Conservation (phyloP, 2,329 filamentous ascomycete species). For the Hirsutella minnesotensis region DNA sequence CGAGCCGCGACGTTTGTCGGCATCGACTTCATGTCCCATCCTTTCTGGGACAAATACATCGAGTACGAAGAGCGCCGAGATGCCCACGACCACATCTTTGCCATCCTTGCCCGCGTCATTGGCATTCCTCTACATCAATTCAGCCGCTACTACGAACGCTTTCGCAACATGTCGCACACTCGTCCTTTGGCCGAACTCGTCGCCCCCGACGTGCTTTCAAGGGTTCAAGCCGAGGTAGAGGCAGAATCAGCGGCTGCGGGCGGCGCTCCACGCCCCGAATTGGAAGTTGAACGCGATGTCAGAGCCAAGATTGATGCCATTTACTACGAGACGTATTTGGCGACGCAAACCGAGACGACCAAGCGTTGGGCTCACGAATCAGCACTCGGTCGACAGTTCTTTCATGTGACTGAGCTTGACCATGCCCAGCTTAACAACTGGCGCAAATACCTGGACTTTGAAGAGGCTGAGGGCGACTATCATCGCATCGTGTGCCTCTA, state of each 20-base stretch:
- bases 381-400: conserved; percentile 91
- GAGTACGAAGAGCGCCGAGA: conserved; percentile 92
- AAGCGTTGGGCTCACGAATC: conserved; percentile 94
- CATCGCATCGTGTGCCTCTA: conserved; percentile 71
- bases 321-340: conserved; percentile 70
- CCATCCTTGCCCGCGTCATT: conserved; percentile 70
- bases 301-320: conserved; percentile 67
- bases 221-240: conserved; percentile 62
- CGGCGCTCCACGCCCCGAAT: conserved; percentile 47
- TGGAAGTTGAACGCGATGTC: conserved; percentile 75
- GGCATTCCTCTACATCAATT: conserved; percentile 94
- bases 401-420: conserved; percentile 89
- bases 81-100: conserved; percentile 72
- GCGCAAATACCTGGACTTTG: conserved; percentile 94
- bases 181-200: conserved; percentile 65
- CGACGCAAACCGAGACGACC: conserved; percentile 75
- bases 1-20: conserved; percentile 76
- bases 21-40: conserved; percentile 85
- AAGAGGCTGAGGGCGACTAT: conserved; percentile 74
- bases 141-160: conserved; percentile 86
- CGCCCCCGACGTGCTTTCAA: conserved; percentile 52
- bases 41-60: conserved; percentile 98
- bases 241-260: conserved; percentile 45
- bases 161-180: conserved; percentile 62
- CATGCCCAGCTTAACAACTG: conserved; percentile 77